Evolutionary conservation across 805 yeast species (phyloP), one percentile per base, ranked within the genome.

Genomic region (Ogataea salicorniae): DNA sequence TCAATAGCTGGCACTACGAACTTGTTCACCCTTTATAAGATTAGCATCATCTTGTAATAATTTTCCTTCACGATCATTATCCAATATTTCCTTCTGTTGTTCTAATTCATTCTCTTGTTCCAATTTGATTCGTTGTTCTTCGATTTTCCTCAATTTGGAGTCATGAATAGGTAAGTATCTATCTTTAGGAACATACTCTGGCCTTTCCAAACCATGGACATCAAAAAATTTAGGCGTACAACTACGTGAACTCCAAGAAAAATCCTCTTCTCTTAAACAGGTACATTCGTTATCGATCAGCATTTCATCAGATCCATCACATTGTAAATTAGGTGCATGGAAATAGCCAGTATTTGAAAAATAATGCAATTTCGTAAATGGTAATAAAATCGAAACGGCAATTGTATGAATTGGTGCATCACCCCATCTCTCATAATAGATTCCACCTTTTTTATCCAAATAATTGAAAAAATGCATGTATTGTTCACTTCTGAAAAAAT

Each of bases 401-500:
- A 63, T 55, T 8, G 66, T 52, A 47, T 64, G 68, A 37, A 64
- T 55, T 8, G 68, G 68, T 6, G 66, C 67, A 51, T 79, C 83
- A 6, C 83, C 83, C 83, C 83, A 79, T 46, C 85, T 60, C 57
- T 80, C 84, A 45, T 82, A 82, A 67, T 78, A 82, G 62, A 82
- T 80, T 15, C 87, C 87, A 46, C 86, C 86, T 17, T 74, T 69
- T 47, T 70, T 61, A 65, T 82, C 87, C 53, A 82, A 68, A 57
- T 70, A 67, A 37, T 80, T 75, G 59, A 82, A 82, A 62, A 77
- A 82, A 54, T 75, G 73, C 34, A 54, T 54, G 64, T 82, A 82
- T 13, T 76, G 76, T 39, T 79, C 76, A 20, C 74, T 57, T 53
- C 84, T 64, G 78, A 81, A 82, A 57, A 83, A 74, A 46, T 77